These are phyloP conservation scores for Thalia dealbata DNA, from an alignment of 176 grass and related monocot genomes.

Conservation along the genomic window DNA sequence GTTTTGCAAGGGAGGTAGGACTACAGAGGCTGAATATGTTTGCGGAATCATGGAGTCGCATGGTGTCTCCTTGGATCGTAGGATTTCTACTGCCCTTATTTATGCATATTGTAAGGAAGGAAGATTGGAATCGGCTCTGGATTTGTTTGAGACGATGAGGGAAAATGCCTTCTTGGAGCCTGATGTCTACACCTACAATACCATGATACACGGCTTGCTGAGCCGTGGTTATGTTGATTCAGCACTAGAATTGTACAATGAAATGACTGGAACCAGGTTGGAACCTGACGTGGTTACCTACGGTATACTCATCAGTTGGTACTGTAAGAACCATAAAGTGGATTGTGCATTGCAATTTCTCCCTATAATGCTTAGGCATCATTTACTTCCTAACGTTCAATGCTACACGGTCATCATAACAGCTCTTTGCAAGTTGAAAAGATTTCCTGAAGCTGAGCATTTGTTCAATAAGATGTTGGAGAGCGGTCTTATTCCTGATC, in stretches of 20 bases:
- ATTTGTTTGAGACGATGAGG: slow-evolving; percentile 12
- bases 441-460: slow-evolving; percentile 7
- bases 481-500: slow-evolving; percentile 9
- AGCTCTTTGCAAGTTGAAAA: slow-evolving; percentile 10
- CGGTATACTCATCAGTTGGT: slow-evolving; percentile 17
- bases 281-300: slow-evolving; percentile 18
- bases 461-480: slow-evolving; percentile 22
- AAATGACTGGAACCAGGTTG: slow-evolving; percentile 4
- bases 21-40: slow-evolving; percentile 11
- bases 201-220: slow-evolving; percentile 12
- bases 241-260: slow-evolving; percentile 5
- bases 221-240: slow-evolving; percentile 13
- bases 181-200: slow-evolving; percentile 25
- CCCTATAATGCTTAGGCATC: background rate
- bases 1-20: slow-evolving; percentile 9
- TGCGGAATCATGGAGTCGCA: slow-evolving; percentile 13
- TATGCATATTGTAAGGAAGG: slow-evolving; percentile 13
- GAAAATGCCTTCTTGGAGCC: slow-evolving; percentile 12
- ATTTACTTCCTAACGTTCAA: slow-evolving; percentile 8
- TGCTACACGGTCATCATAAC: slow-evolving; percentile 12
- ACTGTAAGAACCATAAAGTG: slow-evolving; percentile 18
- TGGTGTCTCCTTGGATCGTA: slow-evolving; percentile 10
- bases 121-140: slow-evolving; percentile 16
- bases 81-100: slow-evolving; percentile 8
- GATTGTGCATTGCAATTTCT: slow-evolving; percentile 17